Base-by-base conservation (phyloP, 306 rosid genomes). In the Canavalia gladiata region DNA sequence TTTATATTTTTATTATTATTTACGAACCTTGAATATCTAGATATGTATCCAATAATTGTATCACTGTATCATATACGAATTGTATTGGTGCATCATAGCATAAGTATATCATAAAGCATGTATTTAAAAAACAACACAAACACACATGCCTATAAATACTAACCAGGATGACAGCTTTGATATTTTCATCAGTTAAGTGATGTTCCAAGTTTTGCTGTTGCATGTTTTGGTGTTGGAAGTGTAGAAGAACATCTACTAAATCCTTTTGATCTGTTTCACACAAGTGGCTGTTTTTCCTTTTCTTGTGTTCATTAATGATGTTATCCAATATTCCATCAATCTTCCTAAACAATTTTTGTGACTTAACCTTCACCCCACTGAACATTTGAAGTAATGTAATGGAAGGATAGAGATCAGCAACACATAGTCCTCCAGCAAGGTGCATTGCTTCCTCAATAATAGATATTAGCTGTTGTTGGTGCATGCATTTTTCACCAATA, bases 351-450 rank as follows among this genome's bases (percentile, higher is more conserved):
- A 58, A 0, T 31, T 43, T 58, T 57, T 68, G 47, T n/a, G 70
- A 34, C 31, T 54, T 34, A 13, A 58, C 50, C 30, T 58, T 82
- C 35, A 47, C n/a, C 31, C 76, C 33, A 74, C 47, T 74, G n/a
- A 66, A 25, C 33, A 31, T 8, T 33, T 41, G 50, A 28, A 81
- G 69, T 31, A 50, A 29, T 54, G 13, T 37, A n/a, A 68, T 52
- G 9, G 81, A 75, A 67, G 73, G 81, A 35, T 25, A 82, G 72
- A 82, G 75, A 30, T 82, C 85, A 58, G 81, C 77, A 58, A 75
- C 4, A 8, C 10, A 46, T 10, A 82, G 60, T 7, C 72, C 85
- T 49, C 54, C 58, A 43, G 43, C 3, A 82, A 57, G 34, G 1
- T 4, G 9, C 9, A 41, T 0, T 50, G 10, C 33, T 33, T 68